phyloP scores from a whole-genome alignment of 2,329 filamentous ascomycete genomes.

The Trichoderma simmonsii region DNA sequence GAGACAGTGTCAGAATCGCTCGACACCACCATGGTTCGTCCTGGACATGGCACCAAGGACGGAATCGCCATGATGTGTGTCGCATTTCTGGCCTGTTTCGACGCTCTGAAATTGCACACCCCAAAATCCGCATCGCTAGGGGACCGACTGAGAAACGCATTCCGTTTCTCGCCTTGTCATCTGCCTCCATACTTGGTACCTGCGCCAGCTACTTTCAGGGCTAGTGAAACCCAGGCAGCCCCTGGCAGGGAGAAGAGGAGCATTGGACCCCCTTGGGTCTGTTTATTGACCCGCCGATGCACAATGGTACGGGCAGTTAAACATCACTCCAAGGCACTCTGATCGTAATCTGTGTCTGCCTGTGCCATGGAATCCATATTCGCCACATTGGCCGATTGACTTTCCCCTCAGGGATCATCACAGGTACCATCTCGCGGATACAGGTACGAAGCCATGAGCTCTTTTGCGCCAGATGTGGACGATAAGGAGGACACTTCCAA shows the following conservation, averaged over 20 bases:
- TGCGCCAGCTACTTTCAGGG: conserved; percentile 12
- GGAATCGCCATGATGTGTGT: not conserved
- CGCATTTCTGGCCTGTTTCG: not conserved
- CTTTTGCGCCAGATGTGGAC: not conserved
- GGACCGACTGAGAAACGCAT: conserved; percentile 16
- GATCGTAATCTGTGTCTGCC: not conserved
- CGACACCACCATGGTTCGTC: not conserved
- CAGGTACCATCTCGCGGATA: not conserved
- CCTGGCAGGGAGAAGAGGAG: conserved; percentile 18
- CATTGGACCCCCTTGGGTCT: not conserved
- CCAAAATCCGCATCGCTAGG: conserved; percentile 5
- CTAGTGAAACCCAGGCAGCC: conserved; percentile 11
- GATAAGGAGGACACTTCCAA: not conserved
- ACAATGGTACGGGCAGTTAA: not conserved
- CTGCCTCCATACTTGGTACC: conserved; percentile 14
- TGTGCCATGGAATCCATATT: not conserved
- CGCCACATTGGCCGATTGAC: not conserved
- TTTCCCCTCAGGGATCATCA: not conserved
- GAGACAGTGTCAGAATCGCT: not conserved
- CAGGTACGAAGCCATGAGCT: not conserved
- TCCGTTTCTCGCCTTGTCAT: conserved; percentile 17
- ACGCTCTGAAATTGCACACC: conserved; percentile 3
- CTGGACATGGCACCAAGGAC: not conserved
- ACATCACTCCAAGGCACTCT: not conserved
- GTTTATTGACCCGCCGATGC: conserved; percentile 11